Conservation (phyloP, 108 stramenopile genomes). For the Discostella stelligeroides region DNA sequence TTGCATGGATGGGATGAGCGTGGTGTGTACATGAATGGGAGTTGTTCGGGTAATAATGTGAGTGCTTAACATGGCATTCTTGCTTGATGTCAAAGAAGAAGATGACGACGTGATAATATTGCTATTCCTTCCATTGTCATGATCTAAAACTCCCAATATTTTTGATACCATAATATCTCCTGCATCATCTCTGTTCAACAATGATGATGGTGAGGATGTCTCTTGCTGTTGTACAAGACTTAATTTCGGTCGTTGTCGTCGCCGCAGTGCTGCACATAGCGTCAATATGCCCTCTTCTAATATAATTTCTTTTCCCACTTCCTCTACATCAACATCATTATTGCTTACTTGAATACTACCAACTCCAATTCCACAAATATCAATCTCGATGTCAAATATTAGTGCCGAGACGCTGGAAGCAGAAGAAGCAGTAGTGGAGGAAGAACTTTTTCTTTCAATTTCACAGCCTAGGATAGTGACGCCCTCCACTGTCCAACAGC, state of each 20-base stretch:
- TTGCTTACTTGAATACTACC: neutral
- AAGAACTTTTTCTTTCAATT: constrained; percentile 23
- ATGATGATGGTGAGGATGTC: neutral
- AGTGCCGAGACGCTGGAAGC: constrained; percentile 13
- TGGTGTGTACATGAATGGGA: constrained; percentile 22
- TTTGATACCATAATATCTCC: constrained; percentile 21
- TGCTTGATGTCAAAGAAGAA: neutral
- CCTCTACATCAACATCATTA: neutral
- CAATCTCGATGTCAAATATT: constrained; percentile 43
- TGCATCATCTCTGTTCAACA: constrained; percentile 11
- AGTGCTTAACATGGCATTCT: constrained; percentile 31
- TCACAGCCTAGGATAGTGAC: constrained; percentile 27
- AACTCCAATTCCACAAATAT: constrained; percentile 40
- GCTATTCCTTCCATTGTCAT: constrained; percentile 11
- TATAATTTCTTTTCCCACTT: neutral
- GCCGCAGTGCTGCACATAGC: constrained; percentile 30
- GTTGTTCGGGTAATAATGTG: constrained; percentile 36
- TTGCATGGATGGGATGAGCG: constrained; percentile 37
- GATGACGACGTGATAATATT: neutral
- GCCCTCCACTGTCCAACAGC: constrained; percentile 38
- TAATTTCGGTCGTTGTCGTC: constrained; percentile 5
- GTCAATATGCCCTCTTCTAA: constrained; percentile 33
- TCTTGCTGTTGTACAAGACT: constrained; percentile 1
- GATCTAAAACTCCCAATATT: constrained; percentile 29
- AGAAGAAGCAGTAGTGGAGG: neutral